phyloP scores from a whole-genome alignment of 306 rosid genomes.

The Cyamopsis tetragonoloba region DNA sequence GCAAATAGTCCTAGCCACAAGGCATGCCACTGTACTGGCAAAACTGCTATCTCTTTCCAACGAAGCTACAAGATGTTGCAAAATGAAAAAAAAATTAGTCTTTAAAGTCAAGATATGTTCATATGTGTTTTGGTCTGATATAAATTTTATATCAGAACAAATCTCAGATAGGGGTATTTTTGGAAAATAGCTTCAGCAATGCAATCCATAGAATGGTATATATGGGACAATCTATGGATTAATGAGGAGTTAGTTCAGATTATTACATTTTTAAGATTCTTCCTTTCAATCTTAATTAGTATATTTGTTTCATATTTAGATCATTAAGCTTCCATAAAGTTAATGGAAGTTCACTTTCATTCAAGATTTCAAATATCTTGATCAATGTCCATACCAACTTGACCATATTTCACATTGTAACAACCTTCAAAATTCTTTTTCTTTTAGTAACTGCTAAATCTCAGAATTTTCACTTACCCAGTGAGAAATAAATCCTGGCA shows the following conservation, averaged over 20 bases:
- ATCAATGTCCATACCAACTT: not conserved
- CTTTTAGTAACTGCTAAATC: not conserved
- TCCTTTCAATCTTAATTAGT: not conserved
- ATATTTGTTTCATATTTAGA: not conserved
- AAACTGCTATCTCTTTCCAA: constrained; percentile 64
- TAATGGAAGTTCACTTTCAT: not conserved
- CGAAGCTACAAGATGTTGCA: constrained; percentile 47
- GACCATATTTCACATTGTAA: not conserved
- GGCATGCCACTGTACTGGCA: constrained; percentile 97
- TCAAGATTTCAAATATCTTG: not conserved
- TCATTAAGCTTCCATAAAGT: not conserved
- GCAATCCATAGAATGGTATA: too few relatives aligned
- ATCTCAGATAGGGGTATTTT: too few relatives aligned
- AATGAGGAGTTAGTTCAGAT: too few relatives aligned
- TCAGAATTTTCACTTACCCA: constrained; percentile 50
- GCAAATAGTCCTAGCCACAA: constrained; percentile 86
- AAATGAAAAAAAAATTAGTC: not conserved
- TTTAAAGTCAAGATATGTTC: constrained; percentile 16
- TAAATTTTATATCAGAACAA: too few relatives aligned
- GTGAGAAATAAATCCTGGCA: constrained; percentile 60
- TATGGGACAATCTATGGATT: too few relatives aligned
- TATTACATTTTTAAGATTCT: too few relatives aligned
- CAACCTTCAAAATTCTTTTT: not conserved
- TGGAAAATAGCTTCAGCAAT: too few relatives aligned
- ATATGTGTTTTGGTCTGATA: too few relatives aligned